These are phyloP conservation scores for Orbilia quercus DNA, from an alignment of 2,329 filamentous ascomycete species.

Conservation along the genomic window DNA sequence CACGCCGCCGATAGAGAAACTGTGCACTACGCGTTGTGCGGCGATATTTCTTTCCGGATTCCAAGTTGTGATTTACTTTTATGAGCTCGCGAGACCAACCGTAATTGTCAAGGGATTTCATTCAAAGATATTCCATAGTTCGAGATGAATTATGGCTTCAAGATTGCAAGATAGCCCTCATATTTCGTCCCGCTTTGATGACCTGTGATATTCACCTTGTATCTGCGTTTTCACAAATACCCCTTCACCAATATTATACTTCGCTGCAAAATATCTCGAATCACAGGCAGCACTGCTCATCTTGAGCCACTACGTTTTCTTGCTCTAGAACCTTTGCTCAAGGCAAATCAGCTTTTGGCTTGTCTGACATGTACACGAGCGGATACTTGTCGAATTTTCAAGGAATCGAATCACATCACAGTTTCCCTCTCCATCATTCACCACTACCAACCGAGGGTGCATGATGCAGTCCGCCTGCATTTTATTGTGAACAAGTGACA, in stretches of 20 bases:
- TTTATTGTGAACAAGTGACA: conserved; percentile 12
- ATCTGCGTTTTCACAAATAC: neutral
- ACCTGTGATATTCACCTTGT: neutral
- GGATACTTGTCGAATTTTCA: conserved; percentile 32
- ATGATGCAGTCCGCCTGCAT: conserved; percentile 48
- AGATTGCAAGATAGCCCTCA: neutral
- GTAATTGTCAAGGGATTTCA: too few relatives aligned
- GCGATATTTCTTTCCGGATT: conserved; percentile 11
- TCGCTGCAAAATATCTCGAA: neutral
- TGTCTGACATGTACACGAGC: conserved; percentile 30
- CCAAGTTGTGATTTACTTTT: neutral
- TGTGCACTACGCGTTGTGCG: conserved; percentile 37
- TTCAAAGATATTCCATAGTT: neutral
- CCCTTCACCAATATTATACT: neutral
- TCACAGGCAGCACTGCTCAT: neutral
- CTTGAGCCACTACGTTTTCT: neutral
- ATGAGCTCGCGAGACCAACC: too few relatives aligned
- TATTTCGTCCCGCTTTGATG: neutral
- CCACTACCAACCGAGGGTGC: conserved; percentile 29
- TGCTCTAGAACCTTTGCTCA: conserved; percentile 36
- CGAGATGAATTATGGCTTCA: neutral
- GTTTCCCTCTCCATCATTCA: conserved; percentile 38
- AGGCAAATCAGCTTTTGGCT: conserved; percentile 31
- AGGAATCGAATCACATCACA: conserved; percentile 39
- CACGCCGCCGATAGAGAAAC: too few relatives aligned